Evolutionary conservation across 208 protist genomes (phyloP).

Genomic region (Crithidia thermophila): DNA sequence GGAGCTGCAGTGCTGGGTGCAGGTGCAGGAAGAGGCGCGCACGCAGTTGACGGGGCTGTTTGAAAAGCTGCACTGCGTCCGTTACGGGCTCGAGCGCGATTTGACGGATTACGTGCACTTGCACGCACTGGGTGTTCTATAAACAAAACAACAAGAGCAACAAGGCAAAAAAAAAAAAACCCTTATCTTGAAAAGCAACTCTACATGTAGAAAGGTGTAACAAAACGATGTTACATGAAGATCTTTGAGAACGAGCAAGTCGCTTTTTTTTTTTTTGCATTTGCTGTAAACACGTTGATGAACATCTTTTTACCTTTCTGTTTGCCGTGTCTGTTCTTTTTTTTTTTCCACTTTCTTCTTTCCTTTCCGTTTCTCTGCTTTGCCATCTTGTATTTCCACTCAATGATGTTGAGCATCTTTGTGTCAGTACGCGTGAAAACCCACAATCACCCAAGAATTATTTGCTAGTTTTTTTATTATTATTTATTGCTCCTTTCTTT

Average conservation of each 20-base stretch:
- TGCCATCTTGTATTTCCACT: too few species aligned
- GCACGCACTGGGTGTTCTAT: conserved; percentile 47
- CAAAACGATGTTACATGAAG: too few species aligned
- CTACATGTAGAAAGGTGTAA: not conserved
- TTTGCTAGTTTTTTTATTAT: too few species aligned
- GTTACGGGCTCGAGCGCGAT: conserved; percentile 60
- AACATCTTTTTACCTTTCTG: too few species aligned
- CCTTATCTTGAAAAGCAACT: not conserved
- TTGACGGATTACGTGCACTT: conserved; percentile 66
- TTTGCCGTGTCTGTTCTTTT: too few species aligned
- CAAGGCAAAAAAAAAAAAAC: not conserved
- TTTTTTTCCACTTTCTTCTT: not conserved
- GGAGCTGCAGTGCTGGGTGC: conserved; percentile 24
- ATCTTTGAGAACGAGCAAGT: too few species aligned
- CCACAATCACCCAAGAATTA: too few species aligned
- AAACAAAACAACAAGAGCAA: not conserved
- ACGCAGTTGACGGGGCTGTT: conserved; percentile 12
- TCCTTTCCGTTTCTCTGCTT: too few species aligned
- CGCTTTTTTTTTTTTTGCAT: too few species aligned
- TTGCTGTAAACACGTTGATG: too few species aligned
- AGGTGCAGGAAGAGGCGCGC: conserved; percentile 26
- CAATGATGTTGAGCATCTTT: too few species aligned
- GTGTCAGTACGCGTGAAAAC: too few species aligned
- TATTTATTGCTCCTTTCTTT: not conserved
- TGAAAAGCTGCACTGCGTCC: conserved; percentile 27